Evolutionary conservation across 371 early-diverging fungal genomes (phyloP).

Genomic region (Syncephalis plumigaleata): DNA sequence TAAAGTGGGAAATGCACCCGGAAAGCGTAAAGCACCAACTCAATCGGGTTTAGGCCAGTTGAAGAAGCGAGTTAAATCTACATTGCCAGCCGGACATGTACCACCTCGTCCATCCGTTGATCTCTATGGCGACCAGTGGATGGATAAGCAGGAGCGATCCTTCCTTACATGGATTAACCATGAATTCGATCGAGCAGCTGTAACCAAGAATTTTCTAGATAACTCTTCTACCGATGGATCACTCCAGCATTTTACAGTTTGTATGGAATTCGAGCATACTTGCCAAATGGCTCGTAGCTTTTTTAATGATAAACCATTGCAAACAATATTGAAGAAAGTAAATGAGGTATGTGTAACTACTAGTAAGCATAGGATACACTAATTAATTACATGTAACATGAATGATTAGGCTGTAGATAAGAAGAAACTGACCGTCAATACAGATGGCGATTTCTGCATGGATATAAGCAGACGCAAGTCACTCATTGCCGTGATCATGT

Average conservation of each 20-base stretch:
- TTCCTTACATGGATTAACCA: conserved; percentile 17
- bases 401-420: conserved; percentile 6
- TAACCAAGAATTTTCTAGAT: conserved; percentile 10
- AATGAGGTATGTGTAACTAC: conserved; percentile 5
- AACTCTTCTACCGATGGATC: conserved; percentile 16
- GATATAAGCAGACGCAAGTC: conserved; percentile 9
- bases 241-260: conserved; percentile 8
- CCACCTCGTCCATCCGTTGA: neutral
- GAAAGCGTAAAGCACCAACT: no score
- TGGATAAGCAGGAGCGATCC: conserved; percentile 17
- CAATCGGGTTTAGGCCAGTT: no score
- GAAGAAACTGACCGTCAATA: conserved; percentile 10
- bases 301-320: conserved; percentile 13
- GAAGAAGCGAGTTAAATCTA: no score
- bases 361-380: no score
- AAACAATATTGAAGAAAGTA: conserved; percentile 11
- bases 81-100: no score
- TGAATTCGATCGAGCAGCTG: conserved; percentile 12
- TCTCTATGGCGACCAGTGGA: conserved; percentile 19
- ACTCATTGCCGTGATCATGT: conserved; percentile 14
- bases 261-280: conserved; percentile 14
- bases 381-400: no score
- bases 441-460: conserved; percentile 10
- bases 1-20: no score
- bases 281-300: conserved; percentile 12